Evolutionary conservation across 805 yeast species (phyloP).

Genomic region (Saturnispora sekii): DNA sequence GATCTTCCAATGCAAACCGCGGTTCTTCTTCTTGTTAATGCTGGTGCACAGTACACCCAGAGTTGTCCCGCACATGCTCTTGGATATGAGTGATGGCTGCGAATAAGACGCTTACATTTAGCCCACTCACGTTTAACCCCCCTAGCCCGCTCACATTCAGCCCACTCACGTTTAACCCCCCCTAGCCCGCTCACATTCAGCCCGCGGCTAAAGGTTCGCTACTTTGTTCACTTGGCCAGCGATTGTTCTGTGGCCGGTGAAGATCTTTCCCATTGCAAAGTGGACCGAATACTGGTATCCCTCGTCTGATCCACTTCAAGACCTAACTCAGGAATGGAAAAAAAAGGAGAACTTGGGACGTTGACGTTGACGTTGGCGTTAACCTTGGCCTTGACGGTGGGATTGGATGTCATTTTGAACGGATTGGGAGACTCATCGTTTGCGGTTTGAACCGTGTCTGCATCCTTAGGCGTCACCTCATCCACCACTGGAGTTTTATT

Average conservation of each 20-base stretch:
- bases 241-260: slow-evolving; percentile 23
- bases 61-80: no score
- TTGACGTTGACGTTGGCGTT: slow-evolving; percentile 17
- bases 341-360: slow-evolving; percentile 29
- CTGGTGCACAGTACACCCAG: no score
- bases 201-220: no score
- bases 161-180: no score
- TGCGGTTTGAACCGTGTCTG: slow-evolving; percentile 22
- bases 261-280: slow-evolving; percentile 19
- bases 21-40: no score
- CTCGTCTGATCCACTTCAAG: slow-evolving; percentile 12
- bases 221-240: background rate
- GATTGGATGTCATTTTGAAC: background rate
- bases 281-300: slow-evolving; percentile 17
- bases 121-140: no score
- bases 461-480: slow-evolving; percentile 26
- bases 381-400: background rate
- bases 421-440: slow-evolving; percentile 8
- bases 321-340: slow-evolving; percentile 13
- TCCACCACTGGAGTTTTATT: slow-evolving; percentile 11
- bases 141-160: no score
- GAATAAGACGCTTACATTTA: no score
- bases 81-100: no score
- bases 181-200: no score
- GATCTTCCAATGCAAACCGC: no score